These are phyloP conservation scores for Zopfia rhizophila DNA, from an alignment of 2,329 filamentous ascomycete genomes.

Conservation along the genomic window DNA sequence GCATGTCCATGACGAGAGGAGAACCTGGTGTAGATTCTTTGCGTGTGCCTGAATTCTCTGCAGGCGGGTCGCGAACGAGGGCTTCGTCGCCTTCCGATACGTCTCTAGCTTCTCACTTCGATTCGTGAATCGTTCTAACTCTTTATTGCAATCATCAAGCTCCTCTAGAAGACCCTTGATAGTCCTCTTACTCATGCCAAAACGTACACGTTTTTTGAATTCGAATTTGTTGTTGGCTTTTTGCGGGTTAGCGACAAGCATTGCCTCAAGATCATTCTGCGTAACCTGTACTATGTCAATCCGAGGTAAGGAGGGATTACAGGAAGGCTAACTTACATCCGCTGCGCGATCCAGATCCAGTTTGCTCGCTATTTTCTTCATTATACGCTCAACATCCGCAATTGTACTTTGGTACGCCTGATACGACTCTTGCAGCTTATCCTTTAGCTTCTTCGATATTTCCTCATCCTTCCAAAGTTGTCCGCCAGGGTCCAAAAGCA, in stretches of 20 bases:
- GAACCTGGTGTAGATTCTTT: slow-evolving; percentile 40
- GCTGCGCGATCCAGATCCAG: slow-evolving; percentile 47
- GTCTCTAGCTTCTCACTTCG: slow-evolving; percentile 51
- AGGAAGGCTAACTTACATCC: slow-evolving; percentile 32
- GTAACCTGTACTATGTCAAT: slow-evolving; percentile 39
- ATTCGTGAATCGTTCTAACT: slow-evolving; percentile 51
- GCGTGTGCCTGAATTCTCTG: slow-evolving; percentile 49
- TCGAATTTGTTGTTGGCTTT: slow-evolving; percentile 46
- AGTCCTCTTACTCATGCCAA: slow-evolving; percentile 50
- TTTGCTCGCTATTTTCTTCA: slow-evolving; percentile 48
- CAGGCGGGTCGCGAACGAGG: slow-evolving; percentile 44
- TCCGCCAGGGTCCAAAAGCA: slow-evolving; percentile 44
- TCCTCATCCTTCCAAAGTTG: slow-evolving; percentile 45
- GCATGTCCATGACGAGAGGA: slow-evolving; percentile 46
- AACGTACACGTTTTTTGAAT: slow-evolving; percentile 46
- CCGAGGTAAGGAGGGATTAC: slow-evolving; percentile 8
- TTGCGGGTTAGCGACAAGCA: slow-evolving; percentile 45
- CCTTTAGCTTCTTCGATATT: slow-evolving; percentile 39
- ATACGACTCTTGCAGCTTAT: slow-evolving; percentile 48
- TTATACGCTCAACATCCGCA: slow-evolving; percentile 47
- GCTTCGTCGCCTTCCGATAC: slow-evolving; percentile 44
- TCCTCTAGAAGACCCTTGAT: slow-evolving; percentile 49
- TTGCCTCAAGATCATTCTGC: slow-evolving; percentile 48
- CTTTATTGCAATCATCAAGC: slow-evolving; percentile 51
- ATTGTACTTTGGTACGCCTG: slow-evolving; percentile 48